Conservation (phyloP, 2,329 filamentous ascomycete genomes). For the Colletotrichum kahawae region DNA sequence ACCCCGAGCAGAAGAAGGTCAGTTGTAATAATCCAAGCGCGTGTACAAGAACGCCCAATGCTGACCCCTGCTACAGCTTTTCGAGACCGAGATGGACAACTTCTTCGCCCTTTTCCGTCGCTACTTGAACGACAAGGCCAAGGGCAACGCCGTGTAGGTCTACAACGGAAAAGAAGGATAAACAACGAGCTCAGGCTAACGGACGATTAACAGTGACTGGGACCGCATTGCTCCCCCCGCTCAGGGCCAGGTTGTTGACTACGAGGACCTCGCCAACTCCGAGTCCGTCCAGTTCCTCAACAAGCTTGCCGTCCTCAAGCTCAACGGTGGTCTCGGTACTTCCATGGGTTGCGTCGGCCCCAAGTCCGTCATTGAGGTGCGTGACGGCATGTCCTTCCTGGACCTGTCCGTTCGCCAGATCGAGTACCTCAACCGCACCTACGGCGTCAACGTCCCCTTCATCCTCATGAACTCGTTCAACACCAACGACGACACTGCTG, state of each 20-base stretch:
- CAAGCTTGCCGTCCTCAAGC: slow-evolving; percentile 98
- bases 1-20: slow-evolving; percentile 85
- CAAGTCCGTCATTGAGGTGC: slow-evolving; percentile 99
- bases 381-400: slow-evolving; percentile 99
- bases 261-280: slow-evolving; percentile 85
- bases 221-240: slow-evolving; percentile 94
- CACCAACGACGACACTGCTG: slow-evolving; percentile 96
- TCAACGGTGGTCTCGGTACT: slow-evolving; percentile 98
- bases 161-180: neutral
- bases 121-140: slow-evolving; percentile 98
- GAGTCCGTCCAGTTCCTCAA: slow-evolving; percentile 93
- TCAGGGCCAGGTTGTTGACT: slow-evolving; percentile 92
- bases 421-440: slow-evolving; percentile 98
- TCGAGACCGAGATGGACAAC: slow-evolving; percentile 99
- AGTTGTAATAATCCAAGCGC: slow-evolving; percentile 25
- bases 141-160: slow-evolving; percentile 84
- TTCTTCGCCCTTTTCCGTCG: slow-evolving; percentile 98
- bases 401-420: slow-evolving; percentile 98
- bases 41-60: neutral
- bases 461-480: slow-evolving; percentile 99
- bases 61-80: slow-evolving; percentile 63
- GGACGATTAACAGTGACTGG: slow-evolving; percentile 73
- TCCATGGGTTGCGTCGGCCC: slow-evolving; percentile 99
- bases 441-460: slow-evolving; percentile 96
- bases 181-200: slow-evolving; percentile 23